These are phyloP conservation scores for Talaromyces wortmannii DNA, from an alignment of 495 filamentous ascomycete genomes.

Conservation along the genomic window DNA sequence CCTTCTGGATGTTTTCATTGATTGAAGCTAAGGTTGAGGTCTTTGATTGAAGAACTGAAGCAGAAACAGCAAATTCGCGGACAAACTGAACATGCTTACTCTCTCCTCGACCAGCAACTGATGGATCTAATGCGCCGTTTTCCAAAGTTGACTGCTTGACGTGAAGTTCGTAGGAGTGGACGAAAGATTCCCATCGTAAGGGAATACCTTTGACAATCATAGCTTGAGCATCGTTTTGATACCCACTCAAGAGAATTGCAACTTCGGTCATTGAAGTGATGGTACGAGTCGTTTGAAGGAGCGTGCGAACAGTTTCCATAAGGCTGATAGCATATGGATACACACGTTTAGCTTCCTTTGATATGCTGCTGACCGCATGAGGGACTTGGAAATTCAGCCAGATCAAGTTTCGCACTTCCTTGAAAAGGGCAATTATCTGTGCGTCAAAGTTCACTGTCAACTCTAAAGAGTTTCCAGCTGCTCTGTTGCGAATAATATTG, in stretches of 20 bases:
- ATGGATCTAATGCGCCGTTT: slow-evolving; percentile 53
- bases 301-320: slow-evolving; percentile 93
- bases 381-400: slow-evolving; percentile 92
- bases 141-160: slow-evolving; percentile 61
- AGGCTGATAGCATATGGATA: slow-evolving; percentile 96
- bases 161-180: slow-evolving; percentile 90
- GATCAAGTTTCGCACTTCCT: slow-evolving; percentile 93
- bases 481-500: slow-evolving; percentile 77
- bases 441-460: slow-evolving; percentile 93
- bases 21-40: slow-evolving; percentile 69
- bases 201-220: slow-evolving; percentile 81
- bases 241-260: slow-evolving; percentile 78
- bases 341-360: slow-evolving; percentile 93
- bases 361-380: slow-evolving; percentile 87
- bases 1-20: slow-evolving; percentile 75
- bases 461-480: slow-evolving; percentile 78
- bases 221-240: slow-evolving; percentile 77
- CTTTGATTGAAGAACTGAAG: slow-evolving; percentile 81
- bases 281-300: slow-evolving; percentile 75
- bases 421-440: slow-evolving; percentile 94
- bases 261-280: slow-evolving; percentile 81
- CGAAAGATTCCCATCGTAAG: slow-evolving; percentile 93
- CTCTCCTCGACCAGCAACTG: slow-evolving; percentile 54
- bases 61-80: slow-evolving; percentile 78
- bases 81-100: slow-evolving; percentile 96